Percentiles rank a stretch among this genome's conserved stretches.
These are phyloP conservation scores for Cladophialophora psammophila DNA, from an alignment of 2,329 filamentous ascomycete genomes.

Conservation along the genomic window DNA sequence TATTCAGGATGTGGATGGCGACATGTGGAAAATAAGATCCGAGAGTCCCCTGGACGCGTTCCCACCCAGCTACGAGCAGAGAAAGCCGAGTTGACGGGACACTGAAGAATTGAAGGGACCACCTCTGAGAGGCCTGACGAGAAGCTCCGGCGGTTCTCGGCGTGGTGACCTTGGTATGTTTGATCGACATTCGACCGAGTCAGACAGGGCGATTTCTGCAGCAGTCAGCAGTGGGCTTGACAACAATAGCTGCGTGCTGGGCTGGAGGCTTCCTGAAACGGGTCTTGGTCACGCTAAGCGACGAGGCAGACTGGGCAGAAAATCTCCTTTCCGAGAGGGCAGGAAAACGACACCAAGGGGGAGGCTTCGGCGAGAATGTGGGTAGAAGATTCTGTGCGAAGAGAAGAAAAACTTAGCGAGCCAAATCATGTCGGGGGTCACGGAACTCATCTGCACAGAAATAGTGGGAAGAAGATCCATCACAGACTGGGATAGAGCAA, in stretches of 20 bases:
- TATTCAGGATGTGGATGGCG: neutral
- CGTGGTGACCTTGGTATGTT: neutral
- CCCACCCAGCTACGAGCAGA: neutral
- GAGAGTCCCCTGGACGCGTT: neutral
- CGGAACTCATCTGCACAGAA: conserved; percentile 5
- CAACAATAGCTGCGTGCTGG: neutral
- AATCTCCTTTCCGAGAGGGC: conserved; percentile 5
- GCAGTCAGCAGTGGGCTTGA: conserved; percentile 6
- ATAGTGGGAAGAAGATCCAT: neutral
- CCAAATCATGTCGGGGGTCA: neutral
- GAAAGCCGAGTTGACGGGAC: neutral
- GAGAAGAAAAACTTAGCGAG: neutral
- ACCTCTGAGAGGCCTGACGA: neutral
- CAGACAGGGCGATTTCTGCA: neutral
- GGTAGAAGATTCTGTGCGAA: conserved; percentile 15
- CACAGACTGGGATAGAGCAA: neutral
- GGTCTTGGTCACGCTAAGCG: conserved; percentile 1
- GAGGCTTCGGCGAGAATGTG: conserved; percentile 16
- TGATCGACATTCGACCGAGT: conserved; percentile 8
- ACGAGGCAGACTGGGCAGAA: conserved; percentile 5
- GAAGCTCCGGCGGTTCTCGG: neutral
- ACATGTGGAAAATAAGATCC: neutral
- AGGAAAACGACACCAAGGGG: conserved; percentile 1
- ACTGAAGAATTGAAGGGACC: neutral
- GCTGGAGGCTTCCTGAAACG: conserved; percentile 3